A percentile compares a stretch with the other conserved stretches of the same genome.
Conservation (phyloP, 1,139 yeast species). For the Yamadazyma sp. region DNA sequence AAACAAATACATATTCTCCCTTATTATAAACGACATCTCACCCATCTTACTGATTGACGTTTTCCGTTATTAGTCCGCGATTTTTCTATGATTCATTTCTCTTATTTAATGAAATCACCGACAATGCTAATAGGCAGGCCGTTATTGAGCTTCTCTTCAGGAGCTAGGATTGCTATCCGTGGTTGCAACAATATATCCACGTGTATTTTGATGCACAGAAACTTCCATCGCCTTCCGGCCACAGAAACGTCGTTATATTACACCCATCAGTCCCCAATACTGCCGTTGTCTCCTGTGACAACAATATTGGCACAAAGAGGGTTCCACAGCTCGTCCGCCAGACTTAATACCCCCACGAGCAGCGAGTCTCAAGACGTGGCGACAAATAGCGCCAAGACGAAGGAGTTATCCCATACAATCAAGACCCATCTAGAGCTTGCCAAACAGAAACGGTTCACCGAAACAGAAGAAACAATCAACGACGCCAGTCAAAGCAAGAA, state of each 20-base stretch:
- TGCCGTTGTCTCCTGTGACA: neutral
- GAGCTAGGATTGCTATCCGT: neutral
- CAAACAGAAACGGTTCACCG: constrained; percentile 25
- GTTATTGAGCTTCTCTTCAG: neutral
- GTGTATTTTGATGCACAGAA: neutral
- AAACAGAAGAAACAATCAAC: constrained; percentile 35
- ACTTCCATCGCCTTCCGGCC: neutral
- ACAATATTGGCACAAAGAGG: neutral
- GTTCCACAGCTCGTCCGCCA: neutral
- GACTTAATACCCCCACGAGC: neutral
- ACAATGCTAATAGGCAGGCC: constrained; percentile 1
- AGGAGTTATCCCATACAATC: constrained; percentile 22
- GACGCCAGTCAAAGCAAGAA: constrained; percentile 26
- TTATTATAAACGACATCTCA: too few relatives aligned
- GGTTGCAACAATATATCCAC: neutral
- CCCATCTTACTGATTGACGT: neutral
- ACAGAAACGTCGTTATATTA: neutral
- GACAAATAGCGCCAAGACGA: neutral
- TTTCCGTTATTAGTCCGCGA: constrained; percentile 3
- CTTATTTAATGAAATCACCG: neutral
- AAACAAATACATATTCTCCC: too few relatives aligned
- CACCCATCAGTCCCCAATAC: neutral
- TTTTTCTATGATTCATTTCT: neutral
- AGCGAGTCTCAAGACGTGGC: neutral
- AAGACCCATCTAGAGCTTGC: constrained; percentile 32